Percentiles rank a stretch among this genome's conserved stretches.
Conservation (phyloP, 495 filamentous ascomycete genomes). For the Penicillium mononematosum region DNA sequence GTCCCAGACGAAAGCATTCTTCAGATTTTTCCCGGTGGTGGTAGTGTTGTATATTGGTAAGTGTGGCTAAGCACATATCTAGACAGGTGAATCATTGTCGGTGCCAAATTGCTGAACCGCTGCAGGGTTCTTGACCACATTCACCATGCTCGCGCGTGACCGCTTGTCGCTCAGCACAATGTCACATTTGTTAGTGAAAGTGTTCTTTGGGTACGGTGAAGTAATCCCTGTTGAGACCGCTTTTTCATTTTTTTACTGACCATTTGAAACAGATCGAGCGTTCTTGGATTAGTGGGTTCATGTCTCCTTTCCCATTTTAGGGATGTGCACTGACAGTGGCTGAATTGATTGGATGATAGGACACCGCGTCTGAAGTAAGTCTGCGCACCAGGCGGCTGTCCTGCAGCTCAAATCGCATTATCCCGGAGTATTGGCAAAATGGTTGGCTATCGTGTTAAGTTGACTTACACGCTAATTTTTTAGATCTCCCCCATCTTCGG, state of each 20-base stretch:
- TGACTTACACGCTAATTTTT: constrained; percentile 41
- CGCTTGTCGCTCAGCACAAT: constrained; percentile 70
- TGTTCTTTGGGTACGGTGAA: constrained; percentile 64
- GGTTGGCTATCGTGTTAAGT: constrained; percentile 44
- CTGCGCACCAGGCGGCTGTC: constrained; percentile 32
- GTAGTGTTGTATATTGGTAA: constrained; percentile 72
- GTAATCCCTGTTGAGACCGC: constrained; percentile 27
- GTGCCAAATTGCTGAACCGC: constrained; percentile 12
- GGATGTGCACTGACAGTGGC: constrained; percentile 41
- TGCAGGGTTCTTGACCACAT: constrained; percentile 87
- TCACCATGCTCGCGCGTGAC: constrained; percentile 82
- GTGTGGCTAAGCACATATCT: constrained; percentile 20
- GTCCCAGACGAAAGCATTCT: constrained; percentile 75
- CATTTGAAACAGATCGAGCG: constrained; percentile 56
- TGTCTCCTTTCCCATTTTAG: constrained; percentile 10
- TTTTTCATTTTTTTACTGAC: constrained; percentile 32
- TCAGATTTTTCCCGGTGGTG: constrained; percentile 88
- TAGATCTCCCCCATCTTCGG: constrained; percentile 51
- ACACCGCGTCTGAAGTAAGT: constrained; percentile 50
- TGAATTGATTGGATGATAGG: constrained; percentile 51
- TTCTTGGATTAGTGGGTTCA: constrained; percentile 73
- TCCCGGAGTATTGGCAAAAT: constrained; percentile 36
- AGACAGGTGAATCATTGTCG: constrained; percentile 1
- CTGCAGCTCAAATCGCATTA: constrained; percentile 34
- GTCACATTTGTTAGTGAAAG: constrained; percentile 84